Percentiles rank a stretch among this genome's conserved stretches.
These are phyloP conservation scores for Oryza glumipatula DNA, from an alignment of 176 grass and related monocot species.

Conservation along the genomic window DNA sequence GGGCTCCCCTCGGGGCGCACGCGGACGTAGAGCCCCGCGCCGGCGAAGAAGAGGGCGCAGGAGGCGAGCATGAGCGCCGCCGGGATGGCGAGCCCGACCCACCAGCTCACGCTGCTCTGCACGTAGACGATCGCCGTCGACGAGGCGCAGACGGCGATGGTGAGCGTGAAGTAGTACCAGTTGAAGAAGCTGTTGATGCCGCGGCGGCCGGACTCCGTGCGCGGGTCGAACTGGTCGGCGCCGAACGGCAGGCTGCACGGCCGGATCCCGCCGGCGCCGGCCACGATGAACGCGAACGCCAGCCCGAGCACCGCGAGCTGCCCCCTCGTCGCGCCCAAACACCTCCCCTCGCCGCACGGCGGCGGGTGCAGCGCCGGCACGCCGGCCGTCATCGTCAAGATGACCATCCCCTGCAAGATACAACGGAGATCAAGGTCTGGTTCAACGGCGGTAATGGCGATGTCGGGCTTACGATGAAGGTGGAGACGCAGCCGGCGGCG, in stretches of 20 bases:
- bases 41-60: conserved; percentile 67
- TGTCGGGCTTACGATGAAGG: conserved; percentile 36
- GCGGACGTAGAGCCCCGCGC: conserved; percentile 59
- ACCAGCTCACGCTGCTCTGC: conserved; percentile 78
- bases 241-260: conserved; percentile 84
- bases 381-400: conserved; percentile 64
- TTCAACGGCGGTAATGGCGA: too few relatives aligned
- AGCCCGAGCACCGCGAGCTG: conserved; percentile 52
- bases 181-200: conserved; percentile 93
- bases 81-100: conserved; percentile 64
- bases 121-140: conserved; percentile 78
- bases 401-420: conserved; percentile 53
- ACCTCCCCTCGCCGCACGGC: conserved; percentile 10
- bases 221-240: conserved; percentile 84
- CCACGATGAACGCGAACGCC: conserved; percentile 56
- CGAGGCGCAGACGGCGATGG: conserved; percentile 59
- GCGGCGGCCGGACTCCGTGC: conserved; percentile 51
- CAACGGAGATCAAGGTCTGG: not conserved
- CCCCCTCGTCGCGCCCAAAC: conserved; percentile 32
- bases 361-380: conserved; percentile 54
- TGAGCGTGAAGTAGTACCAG: conserved; percentile 91
- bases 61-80: conserved; percentile 60
- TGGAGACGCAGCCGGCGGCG: conserved; percentile 43
- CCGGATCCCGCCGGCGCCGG: conserved; percentile 73
- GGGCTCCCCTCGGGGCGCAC: conserved; percentile 65